phyloP scores from a whole-genome alignment of 345 rosid genomes.

The Eutrema yunnanense region DNA sequence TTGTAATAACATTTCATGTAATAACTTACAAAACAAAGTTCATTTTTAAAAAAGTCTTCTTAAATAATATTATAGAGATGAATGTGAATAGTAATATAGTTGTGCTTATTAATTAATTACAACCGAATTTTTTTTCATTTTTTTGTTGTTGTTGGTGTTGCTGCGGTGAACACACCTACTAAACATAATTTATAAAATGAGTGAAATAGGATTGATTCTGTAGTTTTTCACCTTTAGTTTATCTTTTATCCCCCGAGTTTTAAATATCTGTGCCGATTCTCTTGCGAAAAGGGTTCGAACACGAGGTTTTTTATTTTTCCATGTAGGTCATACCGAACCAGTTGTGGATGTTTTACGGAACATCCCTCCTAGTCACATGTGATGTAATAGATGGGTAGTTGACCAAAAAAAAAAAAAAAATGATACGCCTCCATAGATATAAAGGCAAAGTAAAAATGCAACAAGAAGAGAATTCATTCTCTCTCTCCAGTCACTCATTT shows the following conservation, averaged over 20 bases:
- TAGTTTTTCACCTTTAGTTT: slow-evolving; percentile 14
- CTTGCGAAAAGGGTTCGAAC: no score
- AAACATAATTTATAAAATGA: neutral
- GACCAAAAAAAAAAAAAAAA: neutral
- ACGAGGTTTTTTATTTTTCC: no score
- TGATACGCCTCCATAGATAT: slow-evolving; percentile 12
- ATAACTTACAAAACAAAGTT: no score
- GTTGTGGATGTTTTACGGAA: no score
- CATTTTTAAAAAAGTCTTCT: no score
- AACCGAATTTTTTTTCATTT: neutral
- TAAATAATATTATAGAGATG: neutral
- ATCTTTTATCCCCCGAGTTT: no score
- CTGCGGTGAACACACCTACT: neutral
- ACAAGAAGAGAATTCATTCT: slow-evolving; percentile 5
- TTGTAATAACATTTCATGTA: no score
- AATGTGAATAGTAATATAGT: neutral
- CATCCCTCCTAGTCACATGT: no score
- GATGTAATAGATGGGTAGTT: no score
- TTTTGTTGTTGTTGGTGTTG: no score
- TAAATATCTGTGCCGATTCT: no score
- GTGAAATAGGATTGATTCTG: slow-evolving; percentile 16
- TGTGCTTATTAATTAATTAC: neutral
- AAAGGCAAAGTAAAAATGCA: neutral
- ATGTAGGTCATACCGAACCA: no score
- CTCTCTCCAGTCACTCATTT: neutral